These are phyloP conservation scores for Monosporascus sp. DNA, from an alignment of 2,329 filamentous ascomycete species.

Conservation along the genomic window DNA sequence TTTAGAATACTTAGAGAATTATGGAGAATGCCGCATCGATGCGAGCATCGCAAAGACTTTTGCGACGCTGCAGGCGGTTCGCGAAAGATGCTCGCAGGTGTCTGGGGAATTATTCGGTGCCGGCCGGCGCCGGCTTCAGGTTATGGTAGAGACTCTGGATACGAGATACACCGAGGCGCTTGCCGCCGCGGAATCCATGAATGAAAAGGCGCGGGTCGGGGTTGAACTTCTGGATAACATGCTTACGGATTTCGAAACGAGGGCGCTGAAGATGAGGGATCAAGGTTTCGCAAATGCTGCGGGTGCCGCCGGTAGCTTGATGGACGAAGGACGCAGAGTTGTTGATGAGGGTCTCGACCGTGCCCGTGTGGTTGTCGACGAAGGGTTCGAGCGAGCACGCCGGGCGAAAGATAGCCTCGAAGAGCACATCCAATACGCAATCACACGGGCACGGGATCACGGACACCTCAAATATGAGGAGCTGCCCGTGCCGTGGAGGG, in stretches of 20 bases:
- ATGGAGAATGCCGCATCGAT: conserved; percentile 79
- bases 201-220: conserved; percentile 85
- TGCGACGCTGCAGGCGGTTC: conserved; percentile 77
- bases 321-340: conserved; percentile 74
- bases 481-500: conserved; percentile 83
- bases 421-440: conserved; percentile 76
- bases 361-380: conserved; percentile 72
- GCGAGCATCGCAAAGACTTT: conserved; percentile 80
- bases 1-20: conserved; percentile 82
- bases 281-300: conserved; percentile 63
- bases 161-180: conserved; percentile 81
- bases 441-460: conserved; percentile 68
- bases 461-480: conserved; percentile 87
- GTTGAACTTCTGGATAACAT: conserved; percentile 83
- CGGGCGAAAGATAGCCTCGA: conserved; percentile 77
- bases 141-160: conserved; percentile 92
- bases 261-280: conserved; percentile 74
- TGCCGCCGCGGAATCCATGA: conserved; percentile 76
- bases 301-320: conserved; percentile 64
- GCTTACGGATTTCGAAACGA: conserved; percentile 76
- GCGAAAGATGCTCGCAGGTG: conserved; percentile 81
- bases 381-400: conserved; percentile 75
- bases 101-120: conserved; percentile 87
- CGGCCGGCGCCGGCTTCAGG: conserved; percentile 73
- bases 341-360: conserved; percentile 74